Conservation (phyloP, 2,329 filamentous ascomycete species). For the Colletotrichum sp. region DNA sequence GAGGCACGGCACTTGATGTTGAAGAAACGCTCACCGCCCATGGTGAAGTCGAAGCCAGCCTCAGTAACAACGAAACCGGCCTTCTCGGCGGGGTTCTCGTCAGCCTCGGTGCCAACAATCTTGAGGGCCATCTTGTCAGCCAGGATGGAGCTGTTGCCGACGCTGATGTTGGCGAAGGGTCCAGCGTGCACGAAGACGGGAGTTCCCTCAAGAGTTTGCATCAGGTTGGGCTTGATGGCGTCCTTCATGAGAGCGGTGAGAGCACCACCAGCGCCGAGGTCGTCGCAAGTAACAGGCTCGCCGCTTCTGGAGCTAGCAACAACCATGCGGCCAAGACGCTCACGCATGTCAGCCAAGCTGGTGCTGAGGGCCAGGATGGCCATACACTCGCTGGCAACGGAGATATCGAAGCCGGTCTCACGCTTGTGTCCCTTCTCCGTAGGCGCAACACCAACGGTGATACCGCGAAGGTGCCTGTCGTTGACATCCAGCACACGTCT, state of each 20-base stretch:
- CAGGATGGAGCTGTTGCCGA: slow-evolving; percentile 93
- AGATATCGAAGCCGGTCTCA: slow-evolving; percentile 96
- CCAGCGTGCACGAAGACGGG: slow-evolving; percentile 98
- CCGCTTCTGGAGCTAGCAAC: slow-evolving; percentile 85
- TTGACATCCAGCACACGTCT: slow-evolving; percentile 95
- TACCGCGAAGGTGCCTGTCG: slow-evolving; percentile 87
- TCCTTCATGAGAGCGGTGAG: slow-evolving; percentile 96
- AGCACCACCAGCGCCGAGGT: slow-evolving; percentile 90
- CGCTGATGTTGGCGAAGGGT: slow-evolving; percentile 97
- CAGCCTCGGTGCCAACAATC: slow-evolving; percentile 90
- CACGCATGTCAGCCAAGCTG: slow-evolving; percentile 84
- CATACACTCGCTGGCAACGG: slow-evolving; percentile 98
- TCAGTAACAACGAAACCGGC: slow-evolving; percentile 95
- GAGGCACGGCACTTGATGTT: slow-evolving; percentile 99
- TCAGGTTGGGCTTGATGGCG: slow-evolving; percentile 97
- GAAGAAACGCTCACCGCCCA: slow-evolving; percentile 99
- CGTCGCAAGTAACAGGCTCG: slow-evolving; percentile 94
- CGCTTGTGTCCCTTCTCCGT: slow-evolving; percentile 91
- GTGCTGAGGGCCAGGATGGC: slow-evolving; percentile 95
- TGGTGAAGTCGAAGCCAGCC: slow-evolving; percentile 98
- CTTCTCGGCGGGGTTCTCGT: slow-evolving; percentile 83
- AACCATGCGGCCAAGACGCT: slow-evolving; percentile 94
- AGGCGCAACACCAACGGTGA: slow-evolving; percentile 85
- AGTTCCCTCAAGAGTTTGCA: slow-evolving; percentile 97
- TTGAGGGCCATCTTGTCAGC: slow-evolving; percentile 96